Evolutionary conservation across 768 basidiomycete genomes (phyloP).

Genomic region (Calocybe indica): DNA sequence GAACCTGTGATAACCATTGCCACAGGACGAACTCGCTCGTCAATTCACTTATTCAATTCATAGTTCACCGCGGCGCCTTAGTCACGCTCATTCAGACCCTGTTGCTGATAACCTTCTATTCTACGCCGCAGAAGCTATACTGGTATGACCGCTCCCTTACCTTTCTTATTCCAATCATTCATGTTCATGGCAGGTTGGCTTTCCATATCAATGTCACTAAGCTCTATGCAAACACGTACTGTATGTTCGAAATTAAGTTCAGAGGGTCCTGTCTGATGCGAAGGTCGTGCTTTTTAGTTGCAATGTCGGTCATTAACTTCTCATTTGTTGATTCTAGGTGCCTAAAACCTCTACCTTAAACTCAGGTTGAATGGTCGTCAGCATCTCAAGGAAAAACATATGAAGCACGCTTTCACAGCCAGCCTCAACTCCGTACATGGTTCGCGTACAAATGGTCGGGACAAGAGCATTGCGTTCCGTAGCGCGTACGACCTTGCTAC

Average conservation of each 20-base stretch:
- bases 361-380: too few species aligned
- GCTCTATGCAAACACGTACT: slow-evolving; percentile 44
- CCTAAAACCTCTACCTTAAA: too few species aligned
- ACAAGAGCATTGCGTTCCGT: too few species aligned
- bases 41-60: slow-evolving; percentile 30
- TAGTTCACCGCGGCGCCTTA: slow-evolving; percentile 36
- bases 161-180: not conserved
- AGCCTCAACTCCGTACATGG: too few species aligned
- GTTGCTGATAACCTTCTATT: slow-evolving; percentile 35
- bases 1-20: not conserved
- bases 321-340: too few species aligned
- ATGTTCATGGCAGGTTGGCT: slow-evolving; percentile 27
- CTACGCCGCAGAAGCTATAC: slow-evolving; percentile 25
- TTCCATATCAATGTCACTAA: slow-evolving; percentile 44
- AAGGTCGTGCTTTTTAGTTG: too few species aligned
- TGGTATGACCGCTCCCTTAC: slow-evolving; percentile 23
- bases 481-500: too few species aligned
- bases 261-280: too few species aligned
- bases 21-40: slow-evolving; percentile 34
- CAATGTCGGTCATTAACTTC: too few species aligned
- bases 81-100: slow-evolving; percentile 37
- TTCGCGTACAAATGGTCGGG: too few species aligned
- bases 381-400: too few species aligned
- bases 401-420: too few species aligned
- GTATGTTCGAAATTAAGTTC: slow-evolving; percentile 21